Evolutionary conservation across 257 asterid genomes (phyloP).

Genomic region (Echites panduratus): DNA sequence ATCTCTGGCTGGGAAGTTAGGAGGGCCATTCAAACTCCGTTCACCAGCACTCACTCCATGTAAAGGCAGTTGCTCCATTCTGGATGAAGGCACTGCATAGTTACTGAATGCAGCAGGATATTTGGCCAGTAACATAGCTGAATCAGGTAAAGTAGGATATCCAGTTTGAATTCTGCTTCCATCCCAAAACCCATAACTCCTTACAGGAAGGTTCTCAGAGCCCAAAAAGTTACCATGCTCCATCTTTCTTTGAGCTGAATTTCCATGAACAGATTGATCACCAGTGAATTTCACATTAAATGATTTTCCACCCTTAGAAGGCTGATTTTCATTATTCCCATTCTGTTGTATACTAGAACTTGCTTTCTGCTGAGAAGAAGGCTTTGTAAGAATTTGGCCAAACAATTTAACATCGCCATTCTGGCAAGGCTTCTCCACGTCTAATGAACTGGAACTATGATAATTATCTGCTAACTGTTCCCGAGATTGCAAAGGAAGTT

Average conservation of each 20-base stretch:
- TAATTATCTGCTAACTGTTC: conserved; percentile 29
- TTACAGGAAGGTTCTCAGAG: conserved; percentile 39
- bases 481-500: conserved; percentile 30
- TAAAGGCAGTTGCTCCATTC: conserved; percentile 38
- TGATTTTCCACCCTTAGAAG: conserved; percentile 32
- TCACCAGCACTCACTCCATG: conserved; percentile 33
- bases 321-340: conserved; percentile 30
- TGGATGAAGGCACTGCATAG: conserved; percentile 37
- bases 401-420: conserved; percentile 85
- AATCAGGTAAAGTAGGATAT: conserved; percentile 48
- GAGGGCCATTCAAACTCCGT: conserved; percentile 36
- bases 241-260: conserved; percentile 37
- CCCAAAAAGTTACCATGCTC: conserved; percentile 31
- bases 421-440: conserved; percentile 49
- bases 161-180: conserved; percentile 47
- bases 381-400: conserved; percentile 64
- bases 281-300: conserved; percentile 31
- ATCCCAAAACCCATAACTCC: conserved; percentile 54
- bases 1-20: conserved; percentile 47
- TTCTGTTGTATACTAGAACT: conserved; percentile 23
- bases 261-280: conserved; percentile 35
- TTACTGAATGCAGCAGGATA: conserved; percentile 75
- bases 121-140: conserved; percentile 54
- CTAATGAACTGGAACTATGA: conserved; percentile 38
- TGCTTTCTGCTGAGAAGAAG: conserved; percentile 48